Conservation (phyloP, 1,284 basidiomycete species). For the Heliocybe sulcata region DNA sequence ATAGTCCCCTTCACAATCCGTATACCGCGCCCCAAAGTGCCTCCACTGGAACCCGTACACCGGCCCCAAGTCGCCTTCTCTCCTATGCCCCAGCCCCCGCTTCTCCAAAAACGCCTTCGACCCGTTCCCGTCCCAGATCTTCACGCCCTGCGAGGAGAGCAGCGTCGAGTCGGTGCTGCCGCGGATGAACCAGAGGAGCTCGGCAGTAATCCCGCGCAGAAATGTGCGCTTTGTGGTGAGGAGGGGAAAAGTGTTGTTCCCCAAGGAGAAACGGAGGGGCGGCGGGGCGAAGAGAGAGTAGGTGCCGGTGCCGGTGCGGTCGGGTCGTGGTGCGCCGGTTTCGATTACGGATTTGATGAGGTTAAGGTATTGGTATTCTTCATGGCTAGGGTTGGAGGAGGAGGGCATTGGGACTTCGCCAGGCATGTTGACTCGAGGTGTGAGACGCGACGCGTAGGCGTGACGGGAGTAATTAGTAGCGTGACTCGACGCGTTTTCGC, state of each 20-base stretch:
- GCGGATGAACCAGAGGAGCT: slow-evolving; percentile 92
- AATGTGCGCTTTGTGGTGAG: slow-evolving; percentile 97
- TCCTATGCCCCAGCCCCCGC: slow-evolving; percentile 76
- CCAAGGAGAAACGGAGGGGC: slow-evolving; percentile 80
- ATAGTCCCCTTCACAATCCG: slow-evolving; percentile 80
- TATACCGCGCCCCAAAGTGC: slow-evolving; percentile 92
- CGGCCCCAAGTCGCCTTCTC: slow-evolving; percentile 91
- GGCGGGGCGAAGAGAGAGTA: slow-evolving; percentile 87
- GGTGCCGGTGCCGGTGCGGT: slow-evolving; percentile 92
- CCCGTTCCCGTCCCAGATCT: slow-evolving; percentile 98
- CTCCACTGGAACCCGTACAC: slow-evolving; percentile 99
- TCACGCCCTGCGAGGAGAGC: slow-evolving; percentile 80
- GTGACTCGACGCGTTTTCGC: neutral
- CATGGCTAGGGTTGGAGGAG: slow-evolving; percentile 33
- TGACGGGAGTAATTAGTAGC: neutral
- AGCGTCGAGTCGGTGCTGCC: slow-evolving; percentile 81
- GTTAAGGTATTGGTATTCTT: slow-evolving; percentile 83
- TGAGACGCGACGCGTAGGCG: neutral
- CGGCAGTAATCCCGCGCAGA: slow-evolving; percentile 86
- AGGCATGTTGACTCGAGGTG: too few relatives aligned
- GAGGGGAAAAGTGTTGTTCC: slow-evolving; percentile 71
- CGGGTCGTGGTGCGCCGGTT: slow-evolving; percentile 70
- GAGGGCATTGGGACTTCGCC: too few relatives aligned
- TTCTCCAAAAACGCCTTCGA: slow-evolving; percentile 82
- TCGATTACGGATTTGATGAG: slow-evolving; percentile 74